A percentile compares a stretch with the other conserved stretches of the same genome.
Conservation (phyloP, 169 alveolate species). For the Plasmodium vivax region DNA sequence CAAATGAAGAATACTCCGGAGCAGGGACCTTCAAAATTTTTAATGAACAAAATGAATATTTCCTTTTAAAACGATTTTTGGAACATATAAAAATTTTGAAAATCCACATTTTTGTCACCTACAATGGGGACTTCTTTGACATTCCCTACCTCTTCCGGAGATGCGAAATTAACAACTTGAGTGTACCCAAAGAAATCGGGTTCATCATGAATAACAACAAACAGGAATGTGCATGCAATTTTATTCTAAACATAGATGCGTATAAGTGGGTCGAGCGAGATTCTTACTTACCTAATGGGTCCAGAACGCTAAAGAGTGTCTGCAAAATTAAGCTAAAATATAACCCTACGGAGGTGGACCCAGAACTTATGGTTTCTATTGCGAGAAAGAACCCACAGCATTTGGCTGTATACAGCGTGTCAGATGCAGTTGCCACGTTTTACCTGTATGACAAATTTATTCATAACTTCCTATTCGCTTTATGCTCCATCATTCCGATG, state of each 20-base stretch:
- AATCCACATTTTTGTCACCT: slow-evolving; percentile 96
- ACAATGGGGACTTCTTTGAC: slow-evolving; percentile 99
- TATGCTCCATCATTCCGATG: slow-evolving; percentile 97
- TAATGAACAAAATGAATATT: slow-evolving; percentile 80
- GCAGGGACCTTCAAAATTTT: slow-evolving; percentile 82
- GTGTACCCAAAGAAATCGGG: slow-evolving; percentile 91
- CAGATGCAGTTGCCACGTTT: slow-evolving; percentile 99
- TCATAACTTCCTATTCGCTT: slow-evolving; percentile 98
- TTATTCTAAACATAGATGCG: slow-evolving; percentile 96
- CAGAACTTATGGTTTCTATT: slow-evolving; percentile 97
- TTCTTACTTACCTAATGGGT: slow-evolving; percentile 98
- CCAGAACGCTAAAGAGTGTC: slow-evolving; percentile 94
- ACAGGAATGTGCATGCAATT: slow-evolving; percentile 88
- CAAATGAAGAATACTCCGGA: slow-evolving; percentile 95
- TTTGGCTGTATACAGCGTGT: slow-evolving; percentile 98
- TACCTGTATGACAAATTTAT: slow-evolving; percentile 97
- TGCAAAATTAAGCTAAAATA: slow-evolving; percentile 97
- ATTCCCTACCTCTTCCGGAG: slow-evolving; percentile 96
- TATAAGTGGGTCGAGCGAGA: slow-evolving; percentile 99
- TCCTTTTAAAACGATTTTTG: slow-evolving; percentile 80
- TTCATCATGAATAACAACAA: slow-evolving; percentile 81
- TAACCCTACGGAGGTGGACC: slow-evolving; percentile 99
- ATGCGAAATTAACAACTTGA: slow-evolving; percentile 91
- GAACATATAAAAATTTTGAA: slow-evolving; percentile 79
- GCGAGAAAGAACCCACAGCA: slow-evolving; percentile 96